A percentile compares a stretch with the other conserved stretches of the same genome.
phyloP scores from a whole-genome alignment of 2,329 filamentous ascomycete species.

The Aspergillus unguis region DNA sequence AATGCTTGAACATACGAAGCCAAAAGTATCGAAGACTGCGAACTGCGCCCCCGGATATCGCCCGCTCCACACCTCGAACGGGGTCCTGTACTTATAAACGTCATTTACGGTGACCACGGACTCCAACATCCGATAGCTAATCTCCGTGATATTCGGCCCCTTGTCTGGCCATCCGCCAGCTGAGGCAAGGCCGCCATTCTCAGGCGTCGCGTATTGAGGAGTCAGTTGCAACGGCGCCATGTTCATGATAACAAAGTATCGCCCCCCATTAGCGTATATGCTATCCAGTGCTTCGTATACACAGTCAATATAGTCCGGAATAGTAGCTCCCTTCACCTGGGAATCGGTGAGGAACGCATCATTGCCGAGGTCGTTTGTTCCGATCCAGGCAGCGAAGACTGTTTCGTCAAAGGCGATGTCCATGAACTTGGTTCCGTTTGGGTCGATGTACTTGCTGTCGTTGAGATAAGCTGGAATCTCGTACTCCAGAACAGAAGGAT shows the following conservation, averaged over 20 bases:
- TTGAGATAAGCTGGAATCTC: slow-evolving; percentile 48
- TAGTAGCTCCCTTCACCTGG: slow-evolving; percentile 57
- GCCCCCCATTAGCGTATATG: slow-evolving; percentile 63
- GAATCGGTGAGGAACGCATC: slow-evolving; percentile 64
- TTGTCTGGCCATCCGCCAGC: slow-evolving; percentile 50
- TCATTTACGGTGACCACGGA: slow-evolving; percentile 51
- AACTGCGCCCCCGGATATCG: slow-evolving; percentile 57
- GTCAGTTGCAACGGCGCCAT: slow-evolving; percentile 63
- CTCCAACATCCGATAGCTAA: slow-evolving; percentile 52
- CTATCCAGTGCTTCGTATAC: slow-evolving; percentile 61
- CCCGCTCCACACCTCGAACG: slow-evolving; percentile 44
- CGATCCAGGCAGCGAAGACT: slow-evolving; percentile 75
- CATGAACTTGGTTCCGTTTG: slow-evolving; percentile 30
- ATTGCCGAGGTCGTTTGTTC: slow-evolving; percentile 72
- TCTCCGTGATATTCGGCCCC: slow-evolving; percentile 49
- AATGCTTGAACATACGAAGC: slow-evolving; percentile 42
- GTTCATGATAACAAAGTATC: slow-evolving; percentile 72
- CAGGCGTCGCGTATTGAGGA: slow-evolving; percentile 61
- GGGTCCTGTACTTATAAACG: slow-evolving; percentile 52
- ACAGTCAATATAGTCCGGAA: slow-evolving; percentile 66
- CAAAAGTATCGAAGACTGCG: slow-evolving; percentile 65
- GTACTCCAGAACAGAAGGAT: slow-evolving; percentile 63
- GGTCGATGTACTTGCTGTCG: slow-evolving; percentile 24
- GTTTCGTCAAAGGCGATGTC: slow-evolving; percentile 55
- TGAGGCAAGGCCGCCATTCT: slow-evolving; percentile 42